Evolutionary conservation across 176 grass and related monocot species (phyloP), one percentile per base, ranked within the genome.

Genomic region (Oryza rufipogon): DNA sequence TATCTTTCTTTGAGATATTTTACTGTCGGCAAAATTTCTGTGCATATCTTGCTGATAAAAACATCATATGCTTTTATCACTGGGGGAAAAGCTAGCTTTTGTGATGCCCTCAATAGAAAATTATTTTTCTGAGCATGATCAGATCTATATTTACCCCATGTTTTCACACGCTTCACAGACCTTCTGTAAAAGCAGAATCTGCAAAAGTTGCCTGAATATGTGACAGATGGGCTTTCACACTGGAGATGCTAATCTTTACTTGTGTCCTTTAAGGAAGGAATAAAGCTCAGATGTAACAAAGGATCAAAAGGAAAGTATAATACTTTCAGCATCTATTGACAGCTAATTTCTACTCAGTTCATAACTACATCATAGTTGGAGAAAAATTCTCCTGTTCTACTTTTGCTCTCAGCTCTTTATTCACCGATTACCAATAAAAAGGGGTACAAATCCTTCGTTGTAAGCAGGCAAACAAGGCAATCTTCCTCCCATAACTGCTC

Each of bases 191-290:
- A 85, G 71, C 68, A 77, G 73, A 81, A 85, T 73, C 87, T 86
- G 66, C 61, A 70, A 83, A 89, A 80, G 75, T 79, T 72, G 66
- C 44, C 54, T 85, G 77, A 85, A 78, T 88, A 73, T 85, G 60
- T 88, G 34, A 82, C 64, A 46, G 28, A 12, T 88, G 77, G 77
- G 60, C 86, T 70, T 91, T 82, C 77, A 14, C 56, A 85, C 74
- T 86, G 73, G 83, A 89, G 96, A 96, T 99, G 51, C 93, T 78
- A 89, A 94, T 51, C 91, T 91, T 93, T 93, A 82, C 70, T 73
- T 89, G 67, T 77, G 74, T 46, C 52, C 75, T 86, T 78, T 61
- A 77, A 94, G 74, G 82, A 94, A 95, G 87, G 89, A 98, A 94
- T 95, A 89, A 89, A 76, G 72, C 82, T 91, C 4, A 39, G 67